These are phyloP conservation scores for Turritis glabra DNA, from an alignment of 345 rosid species.

Conservation along the genomic window DNA sequence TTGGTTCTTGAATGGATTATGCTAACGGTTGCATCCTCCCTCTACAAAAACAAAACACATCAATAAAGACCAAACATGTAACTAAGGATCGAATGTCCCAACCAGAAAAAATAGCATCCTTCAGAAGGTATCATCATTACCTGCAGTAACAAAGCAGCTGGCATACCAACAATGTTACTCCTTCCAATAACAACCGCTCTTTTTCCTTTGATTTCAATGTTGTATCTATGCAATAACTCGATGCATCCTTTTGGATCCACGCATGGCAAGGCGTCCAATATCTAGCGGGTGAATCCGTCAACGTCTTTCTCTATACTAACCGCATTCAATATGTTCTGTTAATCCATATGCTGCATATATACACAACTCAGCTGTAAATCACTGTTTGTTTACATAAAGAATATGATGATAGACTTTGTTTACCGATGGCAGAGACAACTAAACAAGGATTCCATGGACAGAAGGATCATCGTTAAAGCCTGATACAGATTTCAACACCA, in stretches of 20 bases:
- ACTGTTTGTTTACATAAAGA: not conserved
- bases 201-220: constrained; percentile 74
- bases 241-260: constrained; percentile 91
- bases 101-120: not conserved
- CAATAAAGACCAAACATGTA: not conserved
- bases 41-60: constrained; percentile 39
- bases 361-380: not conserved
- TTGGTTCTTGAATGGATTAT: constrained; percentile 78
- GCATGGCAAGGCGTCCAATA: constrained; percentile 84
- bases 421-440: constrained; percentile 82
- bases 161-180: constrained; percentile 96
- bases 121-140: constrained; percentile 38
- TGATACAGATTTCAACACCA: constrained; percentile 59
- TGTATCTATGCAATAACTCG: constrained; percentile 74
- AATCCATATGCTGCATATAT: constrained; percentile 69
- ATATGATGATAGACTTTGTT: not conserved
- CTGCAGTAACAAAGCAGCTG: constrained; percentile 82
- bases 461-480: constrained; percentile 66
- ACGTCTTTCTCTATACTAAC: constrained; percentile 84
- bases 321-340: constrained; percentile 69
- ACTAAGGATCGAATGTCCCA: not conserved
- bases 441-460: constrained; percentile 92
- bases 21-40: constrained; percentile 82
- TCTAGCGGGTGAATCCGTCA: constrained; percentile 88
- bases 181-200: constrained; percentile 84